A percentile compares a stretch with the other conserved stretches of the same genome.
phyloP scores from a whole-genome alignment of 345 rosid genomes.

The Gossypium anomalum region DNA sequence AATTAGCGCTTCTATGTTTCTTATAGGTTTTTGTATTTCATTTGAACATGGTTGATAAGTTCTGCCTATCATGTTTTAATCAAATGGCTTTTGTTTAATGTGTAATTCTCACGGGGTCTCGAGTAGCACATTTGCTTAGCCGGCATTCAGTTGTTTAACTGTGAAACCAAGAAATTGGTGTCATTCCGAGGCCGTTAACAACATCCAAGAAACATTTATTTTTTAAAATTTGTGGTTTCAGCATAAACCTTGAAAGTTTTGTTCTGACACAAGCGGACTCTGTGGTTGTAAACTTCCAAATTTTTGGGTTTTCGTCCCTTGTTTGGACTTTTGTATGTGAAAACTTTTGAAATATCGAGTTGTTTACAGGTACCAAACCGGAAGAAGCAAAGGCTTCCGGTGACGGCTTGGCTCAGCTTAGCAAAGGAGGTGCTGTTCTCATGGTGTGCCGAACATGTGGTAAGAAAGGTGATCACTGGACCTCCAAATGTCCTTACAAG shows the following conservation, averaged over 20 bases:
- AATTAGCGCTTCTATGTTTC: neutral
- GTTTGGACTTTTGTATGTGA: neutral
- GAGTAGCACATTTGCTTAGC: slow-evolving; percentile 4
- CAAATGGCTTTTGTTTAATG: slow-evolving; percentile 26
- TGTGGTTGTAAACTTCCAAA: neutral
- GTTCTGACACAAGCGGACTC: neutral
- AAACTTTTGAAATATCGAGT: neutral
- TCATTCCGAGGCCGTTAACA: neutral
- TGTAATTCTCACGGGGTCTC: slow-evolving; percentile 48
- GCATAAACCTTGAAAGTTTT: neutral
- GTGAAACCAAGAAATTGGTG: neutral
- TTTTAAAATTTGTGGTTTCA: neutral
- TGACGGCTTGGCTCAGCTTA: slow-evolving; percentile 43
- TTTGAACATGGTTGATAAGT: neutral
- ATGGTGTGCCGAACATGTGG: slow-evolving; percentile 61
- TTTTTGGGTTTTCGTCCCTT: neutral
- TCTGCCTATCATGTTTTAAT: neutral
- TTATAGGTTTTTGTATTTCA: neutral
- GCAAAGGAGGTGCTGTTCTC: slow-evolving; percentile 48
- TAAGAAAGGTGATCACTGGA: slow-evolving; percentile 71
- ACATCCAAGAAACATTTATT: neutral
- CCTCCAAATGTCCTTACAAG: slow-evolving; percentile 58
- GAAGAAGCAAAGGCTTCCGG: slow-evolving; percentile 43
- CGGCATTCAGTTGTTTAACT: neutral
- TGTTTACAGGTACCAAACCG: slow-evolving; percentile 33